Evolutionary conservation across 2,329 filamentous ascomycete species (phyloP), one percentile per base, ranked within the genome.

Genomic region (Diplodia mutila): DNA sequence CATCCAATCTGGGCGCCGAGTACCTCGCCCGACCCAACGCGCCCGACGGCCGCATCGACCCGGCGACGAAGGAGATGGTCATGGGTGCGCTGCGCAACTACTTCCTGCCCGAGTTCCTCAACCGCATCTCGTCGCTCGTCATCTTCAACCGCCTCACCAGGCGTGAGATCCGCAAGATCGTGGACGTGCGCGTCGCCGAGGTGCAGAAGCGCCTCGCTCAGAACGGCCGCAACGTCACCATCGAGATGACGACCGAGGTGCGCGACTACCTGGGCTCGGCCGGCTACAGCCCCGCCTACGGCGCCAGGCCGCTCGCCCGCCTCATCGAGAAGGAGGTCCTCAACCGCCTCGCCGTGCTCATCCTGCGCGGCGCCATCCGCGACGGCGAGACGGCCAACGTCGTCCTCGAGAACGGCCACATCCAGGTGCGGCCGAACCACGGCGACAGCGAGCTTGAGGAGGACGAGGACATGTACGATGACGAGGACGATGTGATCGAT

Each of bases 81-180:
- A 96, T 95, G 90, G 90, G 88, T 65, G 89, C 94, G 4, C 86
- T 99, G 46, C 91, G 94, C 75, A 93, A 93, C 84, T 98, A 97
- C 84, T 99, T 99, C 88, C 85, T 99, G 2, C 95, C 95, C 37
- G 95, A 99, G 76, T 99, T 99, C 85, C 89, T 99, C 72, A 99
- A 99, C 86, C 92, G 95, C 78, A 98, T 99, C 84, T 94, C 88
- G 81, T 95, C 91, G 69, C 92, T 90, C 66, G 94, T 99, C 81
- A 97, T 99, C 82, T 99, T 99, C 88, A 99, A 99, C 85, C 91
- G 95, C 57, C 90, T 99, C 67, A 94, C 92, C 3, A 91, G 89
- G 77, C 85, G 81, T 67, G 95, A 99, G 81, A 99, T 99, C 75
- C 90, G 95, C 76, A 93, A 89, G 83, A 98, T 99, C 76, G 95